Conservation (phyloP, 768 basidiomycete genomes). For the Agrocybe praecox region DNA sequence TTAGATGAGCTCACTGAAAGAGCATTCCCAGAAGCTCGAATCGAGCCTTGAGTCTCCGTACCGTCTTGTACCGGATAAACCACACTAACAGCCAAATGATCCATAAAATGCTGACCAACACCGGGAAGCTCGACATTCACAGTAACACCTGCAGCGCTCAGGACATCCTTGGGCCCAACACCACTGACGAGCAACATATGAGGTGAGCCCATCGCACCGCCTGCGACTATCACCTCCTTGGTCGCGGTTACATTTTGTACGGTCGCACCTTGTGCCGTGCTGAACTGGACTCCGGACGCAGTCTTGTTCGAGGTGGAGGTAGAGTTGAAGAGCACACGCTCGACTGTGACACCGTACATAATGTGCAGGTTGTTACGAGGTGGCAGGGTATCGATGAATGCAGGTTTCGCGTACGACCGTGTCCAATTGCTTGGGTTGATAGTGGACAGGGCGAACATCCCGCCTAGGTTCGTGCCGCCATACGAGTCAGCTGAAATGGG, state of each 20-base stretch:
- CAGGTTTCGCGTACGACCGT: conserved; percentile 66
- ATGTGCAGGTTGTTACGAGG: conserved; percentile 66
- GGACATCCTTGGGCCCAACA: conserved; percentile 56
- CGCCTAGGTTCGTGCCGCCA: conserved; percentile 52
- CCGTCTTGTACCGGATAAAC: conserved; percentile 17
- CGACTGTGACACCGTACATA: conserved; percentile 62
- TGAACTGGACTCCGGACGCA: conserved; percentile 42
- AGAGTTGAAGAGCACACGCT: conserved; percentile 46
- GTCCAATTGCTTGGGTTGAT: conserved; percentile 71
- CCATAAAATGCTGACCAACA: conserved; percentile 62
- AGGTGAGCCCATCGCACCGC: conserved; percentile 54
- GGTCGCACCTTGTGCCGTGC: conserved; percentile 26
- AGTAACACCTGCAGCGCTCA: conserved; percentile 45
- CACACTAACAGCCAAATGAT: conserved; percentile 37
- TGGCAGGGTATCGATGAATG: conserved; percentile 67
- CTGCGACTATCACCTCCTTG: conserved; percentile 62
- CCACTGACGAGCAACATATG: conserved; percentile 60
- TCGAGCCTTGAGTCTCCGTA: conserved; percentile 29
- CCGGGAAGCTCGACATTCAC: conserved; percentile 54
- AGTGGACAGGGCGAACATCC: conserved; percentile 55
- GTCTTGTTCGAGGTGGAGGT: conserved; percentile 45
- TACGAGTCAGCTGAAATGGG: conserved; percentile 43
- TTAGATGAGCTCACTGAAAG: conserved; percentile 24
- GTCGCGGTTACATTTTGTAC: conserved; percentile 50
- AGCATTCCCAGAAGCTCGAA: conserved; percentile 23